Conservation (phyloP, 2,329 filamentous ascomycete genomes). For the Phaeosphaeriaceae sp. region DNA sequence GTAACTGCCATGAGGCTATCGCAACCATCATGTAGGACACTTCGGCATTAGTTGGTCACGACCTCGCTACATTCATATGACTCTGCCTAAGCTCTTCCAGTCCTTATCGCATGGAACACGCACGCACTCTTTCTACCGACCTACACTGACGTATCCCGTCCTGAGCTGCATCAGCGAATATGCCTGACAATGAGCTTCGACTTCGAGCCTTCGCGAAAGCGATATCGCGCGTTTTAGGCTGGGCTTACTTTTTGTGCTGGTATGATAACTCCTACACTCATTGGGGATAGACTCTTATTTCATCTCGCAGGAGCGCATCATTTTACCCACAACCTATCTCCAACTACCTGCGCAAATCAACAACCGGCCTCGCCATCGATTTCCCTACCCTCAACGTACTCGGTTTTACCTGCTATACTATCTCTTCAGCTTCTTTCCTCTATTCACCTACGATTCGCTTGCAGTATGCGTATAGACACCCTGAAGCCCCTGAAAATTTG, state of each 20-base stretch:
- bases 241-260: conserved; percentile 47
- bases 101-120: neutral
- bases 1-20: neutral
- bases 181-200: conserved; percentile 30
- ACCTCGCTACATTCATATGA: neutral
- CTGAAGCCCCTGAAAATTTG: conserved; percentile 74
- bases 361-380: conserved; percentile 83
- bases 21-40: conserved; percentile 18
- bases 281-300: conserved; percentile 1
- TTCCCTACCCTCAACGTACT: conserved; percentile 78
- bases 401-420: conserved; percentile 77
- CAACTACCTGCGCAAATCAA: conserved; percentile 78
- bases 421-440: conserved; percentile 77
- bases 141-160: neutral
- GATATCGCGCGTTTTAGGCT: conserved; percentile 44
- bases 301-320: conserved; percentile 70
- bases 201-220: conserved; percentile 39
- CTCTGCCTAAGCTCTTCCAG: neutral
- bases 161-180: conserved; percentile 12
- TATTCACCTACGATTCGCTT: conserved; percentile 77
- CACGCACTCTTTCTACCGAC: neutral
- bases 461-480: conserved; percentile 85
- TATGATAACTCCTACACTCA: conserved; percentile 5
- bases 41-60: conserved; percentile 22
- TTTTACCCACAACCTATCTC: conserved; percentile 91